Base-by-base conservation (phyloP, 106 monocot species). In the Narthecium ossifragum region DNA sequence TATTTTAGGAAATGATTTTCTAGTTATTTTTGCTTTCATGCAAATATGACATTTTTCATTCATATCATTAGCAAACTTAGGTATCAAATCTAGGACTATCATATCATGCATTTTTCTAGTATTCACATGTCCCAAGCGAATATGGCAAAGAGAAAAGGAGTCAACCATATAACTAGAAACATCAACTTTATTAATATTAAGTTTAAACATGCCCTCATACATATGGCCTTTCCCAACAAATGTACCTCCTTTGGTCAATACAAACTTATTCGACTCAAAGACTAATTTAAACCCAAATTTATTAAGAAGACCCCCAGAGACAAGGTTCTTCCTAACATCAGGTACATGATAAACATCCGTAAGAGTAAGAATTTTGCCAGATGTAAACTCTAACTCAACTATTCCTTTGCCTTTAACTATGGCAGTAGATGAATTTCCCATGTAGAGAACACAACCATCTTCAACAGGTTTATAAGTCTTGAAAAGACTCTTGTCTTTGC, bases 91-190 rank as follows among this genome's bases (percentile, higher is more conserved):
- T 5, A 33, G 9, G 10, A 52, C 52, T 25, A 24, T 9, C 4
- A 64, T 52, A 20, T 14, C 5, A 15, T 38, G 24, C 10, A 64
- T 23, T 1, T 0, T 24, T 50, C 17, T 23, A 52, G 5, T 26
- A 36, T 64, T 64, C 10, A 57, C 0, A 53, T 62, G 29, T 31
- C 27, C 34, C 37, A 64, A 55, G 27, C 27, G 6, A 43, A 12
- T 28, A 65, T 36, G 40, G 8, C 65, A 65, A 31, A 65, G 30
- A 64, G 0, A 36, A 37, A 37, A 8, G 38, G 34, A 64, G 17
- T 38, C 52, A 26, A 21, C 8, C 2, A 52, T 53, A 64, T 23
- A 25, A 51, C 8, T 2, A 8, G 1, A 30, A 17, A 0, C 0
- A 27, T n/a, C 1, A 22, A 2, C 0, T 30, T 55, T 6, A 43